Evolutionary conservation across 495 filamentous ascomycete genomes (phyloP), one percentile per base, ranked within the genome.

Genomic region (Stereocaulon alpinum): DNA sequence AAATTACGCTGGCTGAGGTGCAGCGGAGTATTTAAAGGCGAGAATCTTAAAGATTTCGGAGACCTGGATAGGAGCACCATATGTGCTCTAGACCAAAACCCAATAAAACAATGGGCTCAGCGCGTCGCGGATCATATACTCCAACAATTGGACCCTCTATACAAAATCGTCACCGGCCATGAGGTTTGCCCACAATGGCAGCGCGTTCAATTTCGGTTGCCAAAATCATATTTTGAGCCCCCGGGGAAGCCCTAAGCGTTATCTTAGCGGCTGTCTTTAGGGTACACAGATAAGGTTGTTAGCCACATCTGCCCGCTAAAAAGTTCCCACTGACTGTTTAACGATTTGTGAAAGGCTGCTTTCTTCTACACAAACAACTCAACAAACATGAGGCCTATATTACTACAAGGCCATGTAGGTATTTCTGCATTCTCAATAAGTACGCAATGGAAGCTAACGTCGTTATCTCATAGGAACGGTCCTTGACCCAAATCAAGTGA

Each of bases 401-500:
- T 98, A 65, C 76, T 98, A 66, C 84, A 88, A 74, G 93, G 93
- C 75, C 93, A 99, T 83, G 87, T 86, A 76, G 66, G 80, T 75
- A 40, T 42, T 29, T 52, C 55, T 49, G 44, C 54, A 18, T 29
- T 40, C 6, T 52, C 22, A 14, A 12, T n/a, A 5, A 10, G 15
- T 34, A 7, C 20, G 7, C 12, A 11, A 11, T 24, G 4, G 2
- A 53, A 40, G 55, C 59, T 63, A 53, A 64, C n/a, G 11, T 40
- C 4, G 2, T 17, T 6, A 9, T 22, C 1, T 15, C 22, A 10
- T 41, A 68, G 82, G 94, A 97, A 81, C 90, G 93, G 76, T 91
- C 93, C 74, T 81, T 99, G 72, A 97, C 91, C 69, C 93, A 99
- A 73, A 94, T 98, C 74, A 95, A 91, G 85, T 89, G 76, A 61